Percentiles rank a stretch among this genome's conserved stretches.
Evolutionary conservation across 148 eudicot genomes (phyloP).

Genomic region (Diospyros lotus): DNA sequence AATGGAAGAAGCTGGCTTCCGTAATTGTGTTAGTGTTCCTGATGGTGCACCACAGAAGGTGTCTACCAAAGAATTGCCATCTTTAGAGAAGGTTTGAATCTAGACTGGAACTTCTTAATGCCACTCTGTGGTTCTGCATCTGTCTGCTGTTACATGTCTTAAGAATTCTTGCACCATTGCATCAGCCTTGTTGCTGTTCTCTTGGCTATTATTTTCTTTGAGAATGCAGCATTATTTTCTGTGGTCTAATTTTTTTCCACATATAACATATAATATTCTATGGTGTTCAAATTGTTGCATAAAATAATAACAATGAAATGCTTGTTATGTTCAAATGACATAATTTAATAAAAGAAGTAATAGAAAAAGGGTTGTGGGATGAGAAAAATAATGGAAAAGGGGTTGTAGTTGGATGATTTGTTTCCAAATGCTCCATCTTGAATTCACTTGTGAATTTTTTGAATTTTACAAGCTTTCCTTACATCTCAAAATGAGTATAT

Average conservation of each 20-base stretch:
- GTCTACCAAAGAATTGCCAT: slow-evolving; percentile 31
- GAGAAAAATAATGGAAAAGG: background rate
- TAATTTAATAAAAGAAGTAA: too few species aligned
- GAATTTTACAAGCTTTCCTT: background rate
- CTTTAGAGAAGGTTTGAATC: slow-evolving; percentile 32
- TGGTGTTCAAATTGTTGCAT: too few species aligned
- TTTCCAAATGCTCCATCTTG: background rate
- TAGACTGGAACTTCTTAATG: background rate
- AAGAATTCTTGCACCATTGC: background rate
- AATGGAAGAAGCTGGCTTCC: slow-evolving; percentile 48
- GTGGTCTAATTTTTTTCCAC: too few species aligned
- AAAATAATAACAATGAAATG: too few species aligned
- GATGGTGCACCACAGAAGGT: slow-evolving; percentile 50
- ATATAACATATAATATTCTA: too few species aligned
- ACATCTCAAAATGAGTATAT: background rate
- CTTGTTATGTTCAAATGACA: too few species aligned
- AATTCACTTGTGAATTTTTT: background rate
- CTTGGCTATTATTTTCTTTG: too few species aligned
- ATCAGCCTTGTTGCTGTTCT: background rate
- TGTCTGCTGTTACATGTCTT: background rate
- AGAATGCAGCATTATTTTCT: too few species aligned
- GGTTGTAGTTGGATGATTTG: background rate
- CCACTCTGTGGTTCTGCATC: background rate
- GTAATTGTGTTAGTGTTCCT: slow-evolving; percentile 51
- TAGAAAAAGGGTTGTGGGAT: too few species aligned